Evolutionary conservation across 1,284 basidiomycete species (phyloP).

Genomic region (Moesziomyces sp.): DNA sequence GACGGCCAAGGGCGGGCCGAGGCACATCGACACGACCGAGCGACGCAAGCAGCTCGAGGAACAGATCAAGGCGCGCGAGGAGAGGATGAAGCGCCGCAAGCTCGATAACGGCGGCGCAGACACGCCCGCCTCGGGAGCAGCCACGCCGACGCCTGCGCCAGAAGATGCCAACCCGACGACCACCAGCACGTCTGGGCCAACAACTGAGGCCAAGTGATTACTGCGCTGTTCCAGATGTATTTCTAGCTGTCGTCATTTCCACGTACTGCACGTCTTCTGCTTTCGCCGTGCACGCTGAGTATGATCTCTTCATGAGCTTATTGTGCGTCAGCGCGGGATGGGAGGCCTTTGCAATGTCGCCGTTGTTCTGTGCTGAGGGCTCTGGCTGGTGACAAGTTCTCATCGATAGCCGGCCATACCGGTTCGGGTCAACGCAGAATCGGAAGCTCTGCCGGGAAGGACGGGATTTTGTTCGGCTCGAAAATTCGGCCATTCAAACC

Average conservation of each 20-base stretch:
- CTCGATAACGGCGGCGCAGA: conserved; percentile 22
- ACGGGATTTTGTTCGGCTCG: conserved; percentile 36
- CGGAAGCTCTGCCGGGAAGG: neutral
- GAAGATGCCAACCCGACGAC: conserved; percentile 39
- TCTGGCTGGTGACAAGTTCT: too few relatives aligned
- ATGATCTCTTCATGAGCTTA: too few relatives aligned
- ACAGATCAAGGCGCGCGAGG: conserved; percentile 37
- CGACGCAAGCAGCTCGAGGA: conserved; percentile 40
- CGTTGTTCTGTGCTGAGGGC: too few relatives aligned
- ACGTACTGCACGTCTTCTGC: neutral
- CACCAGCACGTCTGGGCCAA: conserved; percentile 17
- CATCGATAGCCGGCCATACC: neutral
- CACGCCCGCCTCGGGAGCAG: conserved; percentile 29
- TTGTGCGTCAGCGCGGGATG: too few relatives aligned
- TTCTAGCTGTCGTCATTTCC: conserved; percentile 6
- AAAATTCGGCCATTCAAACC: neutral
- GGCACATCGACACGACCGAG: conserved; percentile 60
- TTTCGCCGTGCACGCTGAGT: too few relatives aligned
- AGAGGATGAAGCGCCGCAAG: conserved; percentile 44
- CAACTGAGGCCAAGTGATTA: neutral
- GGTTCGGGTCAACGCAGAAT: neutral
- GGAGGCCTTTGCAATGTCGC: too few relatives aligned
- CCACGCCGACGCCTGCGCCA: conserved; percentile 32
- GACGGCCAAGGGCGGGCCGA: conserved; percentile 62
- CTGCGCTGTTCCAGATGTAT: neutral